phyloP scores from a whole-genome alignment of 129 eudicot species.

The Scalesia atractyloides region DNA sequence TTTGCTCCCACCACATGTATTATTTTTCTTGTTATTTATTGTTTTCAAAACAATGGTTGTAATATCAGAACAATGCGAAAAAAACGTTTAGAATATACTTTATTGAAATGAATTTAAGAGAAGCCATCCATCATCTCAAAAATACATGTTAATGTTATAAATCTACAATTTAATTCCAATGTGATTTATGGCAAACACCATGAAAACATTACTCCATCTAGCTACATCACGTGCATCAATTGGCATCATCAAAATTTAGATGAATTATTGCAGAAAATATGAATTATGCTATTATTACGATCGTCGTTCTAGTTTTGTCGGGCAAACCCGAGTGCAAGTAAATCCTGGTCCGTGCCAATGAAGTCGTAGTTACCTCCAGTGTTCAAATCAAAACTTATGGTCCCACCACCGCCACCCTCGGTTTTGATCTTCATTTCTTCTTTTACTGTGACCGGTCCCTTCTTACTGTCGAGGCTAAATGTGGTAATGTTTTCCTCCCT shows the following conservation, averaged over 20 bases:
- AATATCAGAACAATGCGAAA: no score
- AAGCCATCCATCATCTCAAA: conserved; percentile 18
- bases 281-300: not conserved
- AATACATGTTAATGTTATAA: conserved; percentile 37
- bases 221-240: conserved; percentile 20
- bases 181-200: conserved; percentile 9
- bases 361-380: conserved; percentile 72
- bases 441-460: conserved; percentile 27
- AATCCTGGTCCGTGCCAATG: conserved; percentile 59
- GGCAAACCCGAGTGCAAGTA: conserved; percentile 47
- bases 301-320: conserved; percentile 36
- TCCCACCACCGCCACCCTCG: conserved; percentile 47
- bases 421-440: conserved; percentile 51
- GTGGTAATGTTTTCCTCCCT: conserved; percentile 27
- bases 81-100: not conserved
- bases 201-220: conserved; percentile 31
- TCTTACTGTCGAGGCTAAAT: conserved; percentile 23
- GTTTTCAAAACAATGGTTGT: no score
- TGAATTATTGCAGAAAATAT: conserved; percentile 40
- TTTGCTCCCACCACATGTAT: no score
- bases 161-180: conserved; percentile 35
- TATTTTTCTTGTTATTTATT: no score
- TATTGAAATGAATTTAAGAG: conserved; percentile 27
- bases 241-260: conserved; percentile 44
- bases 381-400: conserved; percentile 72